phyloP scores from a whole-genome alignment of 2,329 filamentous ascomycete genomes.

The Elsinoe fawcettii region DNA sequence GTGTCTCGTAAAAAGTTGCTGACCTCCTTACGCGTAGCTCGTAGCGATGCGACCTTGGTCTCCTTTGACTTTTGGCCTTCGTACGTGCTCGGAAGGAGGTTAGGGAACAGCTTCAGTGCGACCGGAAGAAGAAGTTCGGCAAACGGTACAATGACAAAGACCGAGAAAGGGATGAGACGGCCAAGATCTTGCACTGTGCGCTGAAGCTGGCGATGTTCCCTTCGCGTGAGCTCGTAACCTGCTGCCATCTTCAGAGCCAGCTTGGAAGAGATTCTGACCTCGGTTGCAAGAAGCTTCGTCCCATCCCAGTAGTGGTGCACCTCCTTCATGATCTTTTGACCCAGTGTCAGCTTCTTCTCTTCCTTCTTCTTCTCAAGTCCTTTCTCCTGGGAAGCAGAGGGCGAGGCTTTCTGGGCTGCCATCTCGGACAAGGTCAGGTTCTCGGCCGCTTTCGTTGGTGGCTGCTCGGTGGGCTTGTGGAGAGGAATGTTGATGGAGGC shows the following conservation, averaged over 20 bases:
- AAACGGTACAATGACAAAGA: constrained; percentile 95
- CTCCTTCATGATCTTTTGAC: constrained; percentile 93
- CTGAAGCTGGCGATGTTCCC: constrained; percentile 87
- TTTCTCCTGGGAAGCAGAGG: constrained; percentile 44
- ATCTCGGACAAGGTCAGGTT: constrained; percentile 53
- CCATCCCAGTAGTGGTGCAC: constrained; percentile 95
- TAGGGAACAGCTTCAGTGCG: constrained; percentile 90
- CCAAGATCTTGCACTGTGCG: constrained; percentile 90
- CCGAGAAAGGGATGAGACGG: constrained; percentile 87
- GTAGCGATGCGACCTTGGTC: constrained; percentile 70
- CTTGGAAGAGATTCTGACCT: constrained; percentile 85
- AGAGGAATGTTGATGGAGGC: constrained; percentile 29
- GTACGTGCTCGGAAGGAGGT: constrained; percentile 93
- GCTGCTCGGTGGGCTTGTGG: constrained; percentile 35
- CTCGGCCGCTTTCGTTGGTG: constrained; percentile 43
- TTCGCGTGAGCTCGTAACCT: constrained; percentile 88
- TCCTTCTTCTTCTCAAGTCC: constrained; percentile 55
- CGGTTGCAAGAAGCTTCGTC: constrained; percentile 84
- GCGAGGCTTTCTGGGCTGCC: constrained; percentile 50
- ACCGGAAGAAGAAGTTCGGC: constrained; percentile 87
- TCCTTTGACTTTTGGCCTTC: constrained; percentile 88
- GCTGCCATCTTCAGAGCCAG: constrained; percentile 95
- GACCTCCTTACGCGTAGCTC: constrained; percentile 86
- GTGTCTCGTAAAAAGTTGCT: constrained; percentile 84
- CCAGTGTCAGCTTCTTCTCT: constrained; percentile 77